phyloP scores from a whole-genome alignment of 2,329 filamentous ascomycete genomes.

The Raffaelea deltoideospora region DNA sequence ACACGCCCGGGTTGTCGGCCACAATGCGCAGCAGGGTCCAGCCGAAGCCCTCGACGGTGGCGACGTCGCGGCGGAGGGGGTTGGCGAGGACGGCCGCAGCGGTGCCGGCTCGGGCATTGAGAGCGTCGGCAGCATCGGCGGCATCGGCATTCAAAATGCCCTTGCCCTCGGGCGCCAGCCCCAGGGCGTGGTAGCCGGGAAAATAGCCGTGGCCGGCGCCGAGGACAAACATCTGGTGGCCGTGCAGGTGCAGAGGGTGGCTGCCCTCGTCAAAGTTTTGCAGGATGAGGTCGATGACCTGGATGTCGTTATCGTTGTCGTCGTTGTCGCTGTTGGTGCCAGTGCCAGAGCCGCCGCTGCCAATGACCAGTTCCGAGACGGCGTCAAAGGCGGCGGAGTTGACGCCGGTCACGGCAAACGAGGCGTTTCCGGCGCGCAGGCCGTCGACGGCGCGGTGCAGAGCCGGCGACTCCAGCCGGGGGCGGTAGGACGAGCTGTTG shows the following conservation, averaged over 20 bases:
- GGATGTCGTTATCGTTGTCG: too few relatives aligned
- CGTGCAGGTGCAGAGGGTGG: constrained; percentile 13
- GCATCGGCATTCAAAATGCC: constrained; percentile 21
- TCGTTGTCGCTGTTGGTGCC: too few relatives aligned
- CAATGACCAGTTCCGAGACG: constrained; percentile 41
- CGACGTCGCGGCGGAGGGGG: constrained; percentile 31
- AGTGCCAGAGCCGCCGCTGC: constrained; percentile 38
- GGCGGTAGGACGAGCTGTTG: constrained; percentile 38
- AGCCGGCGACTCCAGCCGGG: constrained; percentile 29
- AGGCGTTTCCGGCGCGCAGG: constrained; percentile 24
- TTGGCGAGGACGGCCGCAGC: constrained; percentile 18
- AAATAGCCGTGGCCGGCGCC: constrained; percentile 49
- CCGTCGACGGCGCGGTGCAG: constrained; percentile 34
- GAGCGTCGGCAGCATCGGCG: too few relatives aligned
- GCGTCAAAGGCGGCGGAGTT: constrained; percentile 32
- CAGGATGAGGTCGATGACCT: constrained; percentile 58
- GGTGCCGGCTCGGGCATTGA: too few relatives aligned
- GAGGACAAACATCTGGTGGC: constrained; percentile 31
- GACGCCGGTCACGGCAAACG: constrained; percentile 32
- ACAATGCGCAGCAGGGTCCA: constrained; percentile 33
- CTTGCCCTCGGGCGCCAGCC: constrained; percentile 16
- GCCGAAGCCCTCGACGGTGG: constrained; percentile 29
- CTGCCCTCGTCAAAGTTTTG: constrained; percentile 12
- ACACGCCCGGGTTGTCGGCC: constrained; percentile 33
- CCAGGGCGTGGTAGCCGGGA: constrained; percentile 24